Conservation (phyloP, 345 rosid genomes). For the Hypericum androsaemum region DNA sequence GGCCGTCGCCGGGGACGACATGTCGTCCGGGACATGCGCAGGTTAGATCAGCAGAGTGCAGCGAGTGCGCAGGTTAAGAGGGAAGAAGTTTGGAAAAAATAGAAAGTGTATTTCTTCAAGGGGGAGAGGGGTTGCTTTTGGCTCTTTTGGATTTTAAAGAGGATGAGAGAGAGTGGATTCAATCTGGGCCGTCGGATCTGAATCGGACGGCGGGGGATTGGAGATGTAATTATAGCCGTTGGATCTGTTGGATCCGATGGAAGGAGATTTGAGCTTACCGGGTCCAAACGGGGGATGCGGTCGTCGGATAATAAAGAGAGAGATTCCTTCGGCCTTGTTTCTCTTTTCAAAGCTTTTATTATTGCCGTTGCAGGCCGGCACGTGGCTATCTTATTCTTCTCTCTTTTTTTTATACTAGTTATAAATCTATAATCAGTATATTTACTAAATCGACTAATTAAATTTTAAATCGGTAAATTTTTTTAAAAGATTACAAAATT, state of each 20-base stretch:
- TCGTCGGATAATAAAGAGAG: constrained; percentile 40
- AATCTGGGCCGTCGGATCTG: constrained; percentile 43
- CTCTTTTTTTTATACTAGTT: too few species aligned
- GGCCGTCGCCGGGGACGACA: constrained; percentile 33
- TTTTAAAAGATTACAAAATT: too few species aligned
- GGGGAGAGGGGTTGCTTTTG: neutral
- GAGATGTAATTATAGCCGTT: constrained; percentile 23
- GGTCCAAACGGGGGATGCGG: constrained; percentile 36
- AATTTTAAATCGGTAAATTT: too few species aligned
- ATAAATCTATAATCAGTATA: too few species aligned
- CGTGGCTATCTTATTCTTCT: too few species aligned
- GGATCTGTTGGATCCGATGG: constrained; percentile 22
- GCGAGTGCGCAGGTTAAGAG: constrained; percentile 27
- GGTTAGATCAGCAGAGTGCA: too few species aligned
- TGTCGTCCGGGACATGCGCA: constrained; percentile 21
- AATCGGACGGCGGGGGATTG: constrained; percentile 19
- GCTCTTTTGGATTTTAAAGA: too few species aligned
- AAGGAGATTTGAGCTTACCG: constrained; percentile 10
- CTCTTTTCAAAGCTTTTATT: constrained; percentile 12
- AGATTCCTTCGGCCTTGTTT: constrained; percentile 22
- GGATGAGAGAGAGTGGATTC: constrained; percentile 20
- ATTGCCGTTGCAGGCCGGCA: constrained; percentile 17
- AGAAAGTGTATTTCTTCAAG: neutral
- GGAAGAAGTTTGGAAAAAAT: constrained; percentile 4
- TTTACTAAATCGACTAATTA: too few species aligned